Evolutionary conservation across 495 filamentous ascomycete species (phyloP), one percentile per base, ranked within the genome.

Genomic region (Hyaloscypha variabilis): DNA sequence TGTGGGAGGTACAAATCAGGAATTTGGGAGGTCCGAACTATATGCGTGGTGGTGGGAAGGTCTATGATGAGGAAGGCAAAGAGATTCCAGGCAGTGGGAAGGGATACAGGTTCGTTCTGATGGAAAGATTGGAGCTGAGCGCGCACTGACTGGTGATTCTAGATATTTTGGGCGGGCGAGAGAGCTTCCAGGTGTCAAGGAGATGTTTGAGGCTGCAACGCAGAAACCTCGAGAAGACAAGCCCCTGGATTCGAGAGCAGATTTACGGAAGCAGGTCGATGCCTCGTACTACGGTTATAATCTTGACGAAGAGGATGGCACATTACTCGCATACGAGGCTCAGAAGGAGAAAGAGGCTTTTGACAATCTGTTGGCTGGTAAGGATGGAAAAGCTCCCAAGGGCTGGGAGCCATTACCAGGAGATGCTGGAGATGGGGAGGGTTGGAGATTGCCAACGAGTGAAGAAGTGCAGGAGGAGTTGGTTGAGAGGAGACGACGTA

Each of bases 1-100:
- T 95, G 84, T 99, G 95, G 95, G 95, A 99, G 79, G 86, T 93
- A 75, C 95, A 97, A 77, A 97, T 99, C 62, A 85, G 93, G 51
- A 93, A 94, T 69, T 76, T 98, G 34, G 96, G 96, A 53, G 95
- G 95, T 17, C 96, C 96, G 49, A 98, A 97, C 78, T 99, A 97
- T 76, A 98, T 96, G 94, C 84, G 95, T n/a, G 92, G 88, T 14
- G 93, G 87, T 31, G 71, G 68, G 51, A 85, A 90, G 65, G 87
- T 97, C 30, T 92, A 91, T 76, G 95, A 97, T 78, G 95, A 97
- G 67, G 90, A 96, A 49, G 95, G 95, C 3, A 82, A 90, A 30
- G 96, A 97, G 77, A 91, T 99, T 6, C 90, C 90, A 1, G 95
- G 95, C 2, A 91, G 90, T 31, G 92, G 93, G 24, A 95, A 91